Conservation (phyloP, 345 rosid species). For the Salix brachista region DNA sequence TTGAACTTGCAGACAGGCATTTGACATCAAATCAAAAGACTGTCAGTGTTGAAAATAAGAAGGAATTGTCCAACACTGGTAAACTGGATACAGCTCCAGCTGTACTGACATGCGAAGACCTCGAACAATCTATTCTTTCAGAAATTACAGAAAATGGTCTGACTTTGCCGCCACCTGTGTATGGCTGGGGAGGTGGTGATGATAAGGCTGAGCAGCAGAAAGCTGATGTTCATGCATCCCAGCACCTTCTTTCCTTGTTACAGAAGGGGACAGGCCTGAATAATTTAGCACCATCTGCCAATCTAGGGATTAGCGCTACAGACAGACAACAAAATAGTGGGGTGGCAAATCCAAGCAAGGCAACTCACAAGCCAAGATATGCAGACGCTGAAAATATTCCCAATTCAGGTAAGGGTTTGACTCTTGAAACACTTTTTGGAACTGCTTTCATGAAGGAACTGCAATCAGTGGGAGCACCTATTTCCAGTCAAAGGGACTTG, state of each 20-base stretch:
- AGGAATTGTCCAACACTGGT: constrained; percentile 22
- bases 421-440: constrained; percentile 94
- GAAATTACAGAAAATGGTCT: constrained; percentile 47
- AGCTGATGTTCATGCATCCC: constrained; percentile 64
- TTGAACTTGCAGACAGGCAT: constrained; percentile 31
- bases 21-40: constrained; percentile 16
- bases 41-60: constrained; percentile 25
- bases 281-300: constrained; percentile 21
- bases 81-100: constrained; percentile 46
- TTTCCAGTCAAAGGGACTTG: constrained; percentile 35
- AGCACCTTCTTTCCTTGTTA: constrained; percentile 80
- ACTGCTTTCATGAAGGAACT: constrained; percentile 92
- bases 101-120: constrained; percentile 97
- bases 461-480: constrained; percentile 67
- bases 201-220: constrained; percentile 41
- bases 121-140: constrained; percentile 85
- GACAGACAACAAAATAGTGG: constrained; percentile 22
- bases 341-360: constrained; percentile 15
- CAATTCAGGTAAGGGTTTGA: constrained; percentile 50
- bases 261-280: constrained; percentile 47
- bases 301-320: constrained; percentile 26
- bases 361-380: constrained; percentile 33
- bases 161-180: constrained; percentile 33
- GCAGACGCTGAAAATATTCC: constrained; percentile 30
- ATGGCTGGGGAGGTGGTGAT: constrained; percentile 33